Percentiles rank a stretch among this genome's conserved stretches.
Evolutionary conservation across 805 yeast species (phyloP).

Genomic region (Metschnikowia kunwiensis): DNA sequence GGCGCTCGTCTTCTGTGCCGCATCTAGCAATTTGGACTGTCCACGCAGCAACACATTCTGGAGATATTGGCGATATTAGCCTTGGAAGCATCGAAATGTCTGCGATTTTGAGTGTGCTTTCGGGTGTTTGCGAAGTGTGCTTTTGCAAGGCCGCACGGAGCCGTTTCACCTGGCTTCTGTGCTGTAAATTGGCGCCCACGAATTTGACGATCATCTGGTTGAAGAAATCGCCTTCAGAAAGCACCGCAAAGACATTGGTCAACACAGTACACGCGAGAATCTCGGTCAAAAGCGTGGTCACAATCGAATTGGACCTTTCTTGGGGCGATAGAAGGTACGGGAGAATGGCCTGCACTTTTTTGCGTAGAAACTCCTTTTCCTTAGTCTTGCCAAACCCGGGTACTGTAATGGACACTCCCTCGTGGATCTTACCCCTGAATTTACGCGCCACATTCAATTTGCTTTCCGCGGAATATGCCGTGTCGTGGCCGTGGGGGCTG

Average conservation of each 20-base stretch:
- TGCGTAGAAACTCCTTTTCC: constrained; percentile 50
- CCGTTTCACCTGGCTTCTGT: constrained; percentile 69
- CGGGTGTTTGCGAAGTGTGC: constrained; percentile 41
- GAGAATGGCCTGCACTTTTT: constrained; percentile 39
- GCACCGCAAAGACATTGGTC: constrained; percentile 52
- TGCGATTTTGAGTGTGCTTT: background rate
- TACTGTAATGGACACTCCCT: constrained; percentile 45
- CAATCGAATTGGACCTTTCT: constrained; percentile 49
- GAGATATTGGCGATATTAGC: constrained; percentile 6
- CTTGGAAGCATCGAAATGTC: constrained; percentile 3
- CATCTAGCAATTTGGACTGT: background rate
- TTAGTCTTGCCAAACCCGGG: constrained; percentile 28
- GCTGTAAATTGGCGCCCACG: constrained; percentile 64
- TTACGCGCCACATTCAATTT: constrained; percentile 42
- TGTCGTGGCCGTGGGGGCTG: constrained; percentile 17
- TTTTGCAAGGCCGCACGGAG: constrained; percentile 67
- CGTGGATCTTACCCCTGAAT: constrained; percentile 57
- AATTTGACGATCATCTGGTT: constrained; percentile 59
- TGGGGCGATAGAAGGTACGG: constrained; percentile 47
- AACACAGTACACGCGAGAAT: constrained; percentile 49
- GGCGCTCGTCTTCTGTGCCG: background rate
- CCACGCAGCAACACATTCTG: constrained; percentile 7
- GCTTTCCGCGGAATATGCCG: constrained; percentile 30
- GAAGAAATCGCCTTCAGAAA: constrained; percentile 74
- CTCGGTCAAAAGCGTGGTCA: constrained; percentile 54